Conservation (phyloP, 257 asterid species). For the Scutellaria galericulata region DNA sequence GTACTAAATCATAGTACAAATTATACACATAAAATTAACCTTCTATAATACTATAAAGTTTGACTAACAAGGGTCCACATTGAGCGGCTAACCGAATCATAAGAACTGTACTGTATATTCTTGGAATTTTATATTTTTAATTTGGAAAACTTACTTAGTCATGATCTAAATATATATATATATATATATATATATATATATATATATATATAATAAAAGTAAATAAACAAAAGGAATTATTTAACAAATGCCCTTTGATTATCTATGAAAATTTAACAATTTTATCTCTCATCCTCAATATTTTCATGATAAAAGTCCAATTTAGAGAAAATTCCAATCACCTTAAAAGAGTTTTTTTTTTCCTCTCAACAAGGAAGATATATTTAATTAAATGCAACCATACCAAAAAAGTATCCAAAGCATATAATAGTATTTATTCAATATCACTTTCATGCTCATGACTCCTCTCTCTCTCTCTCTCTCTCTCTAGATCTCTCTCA, state of each 20-base stretch:
- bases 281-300: too few relatives aligned
- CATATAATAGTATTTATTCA: constrained; percentile 31
- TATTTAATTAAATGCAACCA: constrained; percentile 26
- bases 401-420: constrained; percentile 18
- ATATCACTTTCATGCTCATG: constrained; percentile 35
- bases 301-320: too few relatives aligned
- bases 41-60: neutral
- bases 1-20: constrained; percentile 15
- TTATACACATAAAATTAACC: constrained; percentile 4
- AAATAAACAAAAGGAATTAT: neutral
- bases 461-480: constrained; percentile 1
- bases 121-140: neutral
- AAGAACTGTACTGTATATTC: neutral
- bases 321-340: neutral
- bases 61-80: constrained; percentile 1
- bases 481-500: neutral
- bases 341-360: neutral
- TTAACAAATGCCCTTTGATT: neutral
- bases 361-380: neutral
- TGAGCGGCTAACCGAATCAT: neutral
- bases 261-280: too few relatives aligned
- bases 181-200: too few relatives aligned
- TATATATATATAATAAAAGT: neutral
- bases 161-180: neutral
- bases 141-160: neutral